These are phyloP conservation scores for Oenanthe javanica DNA, from an alignment of 140 eudicot species.

Conservation along the genomic window DNA sequence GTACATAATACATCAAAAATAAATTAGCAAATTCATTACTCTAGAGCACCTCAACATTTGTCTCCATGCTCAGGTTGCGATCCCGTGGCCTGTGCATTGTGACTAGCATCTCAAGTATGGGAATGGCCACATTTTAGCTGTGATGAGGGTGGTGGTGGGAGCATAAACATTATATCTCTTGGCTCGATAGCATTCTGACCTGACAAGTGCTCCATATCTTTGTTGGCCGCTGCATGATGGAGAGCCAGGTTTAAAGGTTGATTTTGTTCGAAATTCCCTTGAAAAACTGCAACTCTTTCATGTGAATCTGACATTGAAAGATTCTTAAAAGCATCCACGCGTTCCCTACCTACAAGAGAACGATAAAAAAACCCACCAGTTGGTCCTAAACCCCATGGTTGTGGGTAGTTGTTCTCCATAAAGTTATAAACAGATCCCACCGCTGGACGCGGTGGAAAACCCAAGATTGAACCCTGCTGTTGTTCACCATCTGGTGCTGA, in stretches of 20 bases:
- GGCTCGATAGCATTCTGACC: not conserved
- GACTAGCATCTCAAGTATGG: not conserved
- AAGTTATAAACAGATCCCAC: not conserved
- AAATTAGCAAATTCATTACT: not conserved
- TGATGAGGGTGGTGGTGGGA: not conserved
- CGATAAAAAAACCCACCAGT: not conserved
- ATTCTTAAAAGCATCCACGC: not conserved
- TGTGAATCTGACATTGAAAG: not conserved
- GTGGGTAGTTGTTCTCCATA: not conserved
- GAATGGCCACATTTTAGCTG: not conserved
- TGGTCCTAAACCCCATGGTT: not conserved
- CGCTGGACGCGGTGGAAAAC: conserved; percentile 1
- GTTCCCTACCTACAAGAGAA: not conserved
- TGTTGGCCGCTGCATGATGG: not conserved
- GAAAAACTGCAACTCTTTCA: not conserved
- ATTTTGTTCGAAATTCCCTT: not conserved
- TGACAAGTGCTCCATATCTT: not conserved
- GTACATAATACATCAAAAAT: not conserved
- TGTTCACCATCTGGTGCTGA: not conserved
- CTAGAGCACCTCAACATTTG: not conserved
- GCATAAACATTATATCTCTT: not conserved
- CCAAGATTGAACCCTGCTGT: not conserved
- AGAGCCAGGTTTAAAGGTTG: not conserved
- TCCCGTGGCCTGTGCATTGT: not conserved
- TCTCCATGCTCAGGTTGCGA: not conserved